Conservation (phyloP, 2,329 filamentous ascomycete species). For the Neurospora sp. region DNA sequence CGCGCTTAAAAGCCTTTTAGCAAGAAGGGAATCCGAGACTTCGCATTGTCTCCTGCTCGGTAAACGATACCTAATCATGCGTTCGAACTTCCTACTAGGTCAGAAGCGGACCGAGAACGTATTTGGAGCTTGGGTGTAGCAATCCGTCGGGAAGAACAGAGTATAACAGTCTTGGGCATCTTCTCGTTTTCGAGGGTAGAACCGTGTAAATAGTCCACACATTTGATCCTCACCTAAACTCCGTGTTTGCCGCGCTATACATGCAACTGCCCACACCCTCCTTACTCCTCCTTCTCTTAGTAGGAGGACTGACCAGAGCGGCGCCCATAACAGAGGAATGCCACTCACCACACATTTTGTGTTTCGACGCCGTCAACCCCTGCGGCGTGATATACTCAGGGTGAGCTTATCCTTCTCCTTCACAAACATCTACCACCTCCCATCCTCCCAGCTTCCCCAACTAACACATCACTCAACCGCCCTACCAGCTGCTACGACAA, state of each 20-base stretch:
- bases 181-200: neutral
- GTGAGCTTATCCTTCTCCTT: neutral
- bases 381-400: conserved; percentile 9
- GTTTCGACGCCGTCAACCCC: conserved; percentile 4
- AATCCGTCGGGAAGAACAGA: neutral
- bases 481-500: neutral
- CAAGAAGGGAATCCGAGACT: neutral
- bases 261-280: neutral
- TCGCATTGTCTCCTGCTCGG: neutral
- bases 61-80: neutral
- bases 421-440: neutral
- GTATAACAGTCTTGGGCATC: neutral
- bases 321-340: neutral
- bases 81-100: neutral
- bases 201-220: neutral
- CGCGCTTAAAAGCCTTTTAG: neutral
- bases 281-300: neutral
- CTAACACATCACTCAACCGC: neutral
- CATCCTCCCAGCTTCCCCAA: neutral
- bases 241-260: neutral
- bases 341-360: neutral
- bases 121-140: neutral
- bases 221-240: neutral
- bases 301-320: neutral
- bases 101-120: neutral